Conservation (phyloP, 1,284 basidiomycete genomes). For the Trichosporon sp. region DNA sequence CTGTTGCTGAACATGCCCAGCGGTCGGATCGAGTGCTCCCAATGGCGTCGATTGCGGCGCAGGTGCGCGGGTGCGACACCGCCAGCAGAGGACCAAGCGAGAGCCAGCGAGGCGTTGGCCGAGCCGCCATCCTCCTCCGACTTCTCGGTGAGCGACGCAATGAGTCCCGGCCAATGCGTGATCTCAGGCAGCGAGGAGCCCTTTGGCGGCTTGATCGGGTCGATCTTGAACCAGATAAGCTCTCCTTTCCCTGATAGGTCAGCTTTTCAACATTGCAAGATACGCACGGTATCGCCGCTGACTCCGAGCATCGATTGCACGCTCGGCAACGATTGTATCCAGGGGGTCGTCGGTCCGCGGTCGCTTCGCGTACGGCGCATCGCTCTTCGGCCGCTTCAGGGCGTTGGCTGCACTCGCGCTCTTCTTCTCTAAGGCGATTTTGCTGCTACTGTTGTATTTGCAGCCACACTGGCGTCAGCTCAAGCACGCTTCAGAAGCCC, state of each 20-base stretch:
- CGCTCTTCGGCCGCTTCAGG: constrained; percentile 2
- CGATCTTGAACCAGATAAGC: constrained; percentile 35
- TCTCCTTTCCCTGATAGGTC: constrained; percentile 33
- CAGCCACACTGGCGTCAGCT: constrained; percentile 30
- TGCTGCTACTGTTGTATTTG: constrained; percentile 24
- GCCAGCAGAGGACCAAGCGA: constrained; percentile 18
- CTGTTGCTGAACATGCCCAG: constrained; percentile 33
- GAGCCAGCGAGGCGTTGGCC: constrained; percentile 14
- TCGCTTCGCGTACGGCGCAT: constrained; percentile 5
- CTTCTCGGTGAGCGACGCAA: constrained; percentile 15
- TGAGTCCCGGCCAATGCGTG: constrained; percentile 42
- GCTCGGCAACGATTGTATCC: constrained; percentile 9
- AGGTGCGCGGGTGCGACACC: constrained; percentile 11
- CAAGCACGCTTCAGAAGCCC: background rate
- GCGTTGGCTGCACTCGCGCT: background rate
- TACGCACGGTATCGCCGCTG: constrained; percentile 15
- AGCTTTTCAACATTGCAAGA: background rate
- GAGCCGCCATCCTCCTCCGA: background rate
- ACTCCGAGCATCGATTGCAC: constrained; percentile 15
- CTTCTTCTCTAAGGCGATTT: constrained; percentile 3
- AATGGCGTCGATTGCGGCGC: background rate
- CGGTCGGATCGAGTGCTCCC: constrained; percentile 29
- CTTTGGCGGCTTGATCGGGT: constrained; percentile 23
- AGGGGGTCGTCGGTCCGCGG: constrained; percentile 1
- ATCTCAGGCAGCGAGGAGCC: constrained; percentile 19